Conservation (phyloP, 805 yeast species). For the Kluyveromyces aestuarii region DNA sequence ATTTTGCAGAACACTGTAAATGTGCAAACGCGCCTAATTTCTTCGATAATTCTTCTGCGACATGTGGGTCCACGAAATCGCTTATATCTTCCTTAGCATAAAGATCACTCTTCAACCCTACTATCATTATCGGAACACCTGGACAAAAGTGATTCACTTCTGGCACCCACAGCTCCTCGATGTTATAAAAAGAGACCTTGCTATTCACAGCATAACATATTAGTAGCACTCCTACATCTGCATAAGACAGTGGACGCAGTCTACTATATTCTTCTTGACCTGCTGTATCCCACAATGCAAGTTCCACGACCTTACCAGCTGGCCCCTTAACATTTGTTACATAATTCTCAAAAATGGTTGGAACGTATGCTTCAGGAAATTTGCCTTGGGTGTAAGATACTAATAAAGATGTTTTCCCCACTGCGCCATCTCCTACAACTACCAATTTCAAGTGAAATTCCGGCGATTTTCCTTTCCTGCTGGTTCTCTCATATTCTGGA, state of each 20-base stretch:
- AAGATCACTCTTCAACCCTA: slow-evolving; percentile 77
- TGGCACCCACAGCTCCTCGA: slow-evolving; percentile 78
- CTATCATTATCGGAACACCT: slow-evolving; percentile 63
- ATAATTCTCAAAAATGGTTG: slow-evolving; percentile 77
- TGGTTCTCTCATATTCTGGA: slow-evolving; percentile 21
- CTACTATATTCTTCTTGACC: slow-evolving; percentile 85
- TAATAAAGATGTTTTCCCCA: slow-evolving; percentile 80
- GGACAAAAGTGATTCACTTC: slow-evolving; percentile 81
- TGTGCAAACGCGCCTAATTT: slow-evolving; percentile 63
- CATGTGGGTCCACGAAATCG: slow-evolving; percentile 32
- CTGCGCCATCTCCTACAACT: slow-evolving; percentile 83
- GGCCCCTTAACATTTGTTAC: slow-evolving; percentile 45
- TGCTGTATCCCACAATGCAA: slow-evolving; percentile 85
- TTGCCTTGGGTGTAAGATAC: slow-evolving; percentile 56
- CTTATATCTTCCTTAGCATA: slow-evolving; percentile 14
- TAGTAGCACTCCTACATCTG: slow-evolving; percentile 67
- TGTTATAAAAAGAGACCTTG: slow-evolving; percentile 56
- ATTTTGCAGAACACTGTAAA: slow-evolving; percentile 71
- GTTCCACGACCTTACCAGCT: slow-evolving; percentile 45
- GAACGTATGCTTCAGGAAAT: slow-evolving; percentile 68
- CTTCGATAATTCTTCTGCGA: slow-evolving; percentile 45
- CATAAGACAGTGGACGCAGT: slow-evolving; percentile 67
- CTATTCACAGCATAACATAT: slow-evolving; percentile 68
- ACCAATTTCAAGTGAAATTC: slow-evolving; percentile 49
- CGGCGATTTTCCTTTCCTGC: slow-evolving; percentile 18